Conservation (phyloP, 495 filamentous ascomycete genomes). For the Tricharina praecox region DNA sequence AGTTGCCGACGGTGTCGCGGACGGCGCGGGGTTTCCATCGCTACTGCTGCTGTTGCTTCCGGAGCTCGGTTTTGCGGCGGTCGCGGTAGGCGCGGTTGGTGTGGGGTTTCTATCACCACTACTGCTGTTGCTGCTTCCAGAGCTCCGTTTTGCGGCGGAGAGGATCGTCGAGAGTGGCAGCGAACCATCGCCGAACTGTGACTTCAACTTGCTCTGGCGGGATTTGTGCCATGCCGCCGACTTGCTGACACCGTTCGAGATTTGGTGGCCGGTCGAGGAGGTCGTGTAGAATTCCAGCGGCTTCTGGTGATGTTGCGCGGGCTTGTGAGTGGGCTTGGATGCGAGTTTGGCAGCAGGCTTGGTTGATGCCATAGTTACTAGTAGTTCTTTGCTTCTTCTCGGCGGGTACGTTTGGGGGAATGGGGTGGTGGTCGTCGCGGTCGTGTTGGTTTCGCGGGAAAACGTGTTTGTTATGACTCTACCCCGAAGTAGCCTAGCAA, state of each 20-base stretch:
- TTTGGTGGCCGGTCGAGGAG: constrained; percentile 24
- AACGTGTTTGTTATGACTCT: not conserved
- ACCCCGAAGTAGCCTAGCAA: too few relatives aligned
- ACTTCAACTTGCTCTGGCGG: constrained; percentile 17
- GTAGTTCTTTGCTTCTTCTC: too few relatives aligned
- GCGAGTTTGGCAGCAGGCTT: constrained; percentile 8
- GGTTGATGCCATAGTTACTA: not conserved
- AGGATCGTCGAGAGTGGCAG: not conserved
- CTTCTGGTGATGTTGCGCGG: constrained; percentile 11
- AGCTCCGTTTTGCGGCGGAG: not conserved
- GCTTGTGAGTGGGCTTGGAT: not conserved
- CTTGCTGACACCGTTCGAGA: constrained; percentile 18
- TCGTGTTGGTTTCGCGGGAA: too few relatives aligned
- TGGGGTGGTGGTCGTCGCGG: too few relatives aligned
- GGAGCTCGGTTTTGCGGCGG: not conserved
- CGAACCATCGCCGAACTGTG: constrained; percentile 13
- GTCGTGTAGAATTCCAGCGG: constrained; percentile 18
- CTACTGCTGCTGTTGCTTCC: not conserved
- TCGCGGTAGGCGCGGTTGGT: not conserved
- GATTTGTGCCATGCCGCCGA: constrained; percentile 16
- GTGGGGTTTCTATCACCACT: too few relatives aligned
- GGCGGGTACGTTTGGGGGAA: too few relatives aligned
- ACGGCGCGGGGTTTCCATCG: constrained; percentile 8
- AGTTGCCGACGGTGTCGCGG: constrained; percentile 14
- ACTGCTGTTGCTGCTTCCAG: too few relatives aligned